A percentile compares a stretch with the other conserved stretches of the same genome.
phyloP scores from a whole-genome alignment of 192 early-diverging fungal genomes.

The Coemansia sp. region DNA sequence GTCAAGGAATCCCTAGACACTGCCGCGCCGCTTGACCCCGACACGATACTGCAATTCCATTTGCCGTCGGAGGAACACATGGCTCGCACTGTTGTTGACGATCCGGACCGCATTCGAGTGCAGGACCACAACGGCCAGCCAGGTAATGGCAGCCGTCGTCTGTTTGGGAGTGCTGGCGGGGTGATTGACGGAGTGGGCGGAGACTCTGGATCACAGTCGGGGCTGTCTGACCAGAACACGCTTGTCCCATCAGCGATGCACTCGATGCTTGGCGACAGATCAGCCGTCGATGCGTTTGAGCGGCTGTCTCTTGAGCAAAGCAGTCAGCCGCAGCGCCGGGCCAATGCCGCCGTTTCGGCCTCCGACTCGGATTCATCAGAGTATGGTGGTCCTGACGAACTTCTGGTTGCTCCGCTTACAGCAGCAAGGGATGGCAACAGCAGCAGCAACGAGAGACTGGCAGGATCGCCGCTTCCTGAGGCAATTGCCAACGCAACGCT shows the following conservation, averaged over 20 bases:
- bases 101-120: slow-evolving; percentile 3
- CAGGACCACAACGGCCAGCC: neutral
- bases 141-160: neutral
- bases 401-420: neutral
- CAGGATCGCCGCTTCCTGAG: slow-evolving; percentile 45
- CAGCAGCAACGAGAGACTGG: slow-evolving; percentile 14
- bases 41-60: slow-evolving; percentile 26
- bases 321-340: neutral
- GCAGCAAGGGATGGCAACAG: neutral
- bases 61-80: slow-evolving; percentile 23
- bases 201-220: slow-evolving; percentile 10
- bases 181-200: neutral
- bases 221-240: slow-evolving; percentile 35
- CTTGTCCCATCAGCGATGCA: slow-evolving; percentile 35
- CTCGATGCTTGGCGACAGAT: slow-evolving; percentile 13
- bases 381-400: slow-evolving; percentile 13
- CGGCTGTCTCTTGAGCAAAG: slow-evolving; percentile 25
- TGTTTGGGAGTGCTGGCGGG: neutral
- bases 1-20: slow-evolving; percentile 81
- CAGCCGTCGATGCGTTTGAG: slow-evolving; percentile 37
- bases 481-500: slow-evolving; percentile 52
- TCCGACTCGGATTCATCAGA: slow-evolving; percentile 14
- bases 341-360: slow-evolving; percentile 2
- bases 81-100: slow-evolving; percentile 26
- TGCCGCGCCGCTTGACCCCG: slow-evolving; percentile 43